Evolutionary conservation across 1,284 basidiomycete species (phyloP), one percentile per base, ranked within the genome.

Genomic region (Rhodotorula sp.): DNA sequence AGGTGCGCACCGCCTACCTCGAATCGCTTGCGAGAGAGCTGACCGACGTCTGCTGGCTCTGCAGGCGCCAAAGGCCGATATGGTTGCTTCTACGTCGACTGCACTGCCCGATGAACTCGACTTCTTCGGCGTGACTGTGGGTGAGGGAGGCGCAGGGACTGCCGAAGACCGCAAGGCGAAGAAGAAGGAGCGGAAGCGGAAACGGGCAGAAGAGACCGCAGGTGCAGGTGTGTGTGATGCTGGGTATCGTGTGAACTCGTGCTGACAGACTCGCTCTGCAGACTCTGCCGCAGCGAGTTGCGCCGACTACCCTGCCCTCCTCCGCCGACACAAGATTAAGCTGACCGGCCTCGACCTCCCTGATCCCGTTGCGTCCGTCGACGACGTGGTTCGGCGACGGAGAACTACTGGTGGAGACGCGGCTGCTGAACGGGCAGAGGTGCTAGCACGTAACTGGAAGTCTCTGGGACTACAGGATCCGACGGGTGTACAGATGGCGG

Each of bases 371-470:
- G 57, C 76, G 0, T 78, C 79, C 2, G 78, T 80, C 76, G 59
- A 70, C 10, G 79, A 79, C 52, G 75, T 81, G 29, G 70, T 76
- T 19, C 27, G 63, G 4, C 39, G 34, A 2, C 32, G 32, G 8
- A 13, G 39, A 0, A 13, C n/a, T 10, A 48, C 15, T 9, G 39
- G 29, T 19, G 15, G 27, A 8, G 39, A 3, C 69, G 76, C 49
- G 0, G 29, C 32, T 20, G 34, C 27, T 6, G 59, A 46, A 95
- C 94, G 83, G 92, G 93, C 47, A 91, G 19, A 94, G 76, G 93
- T 95, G 80, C 86, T 98, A 71, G 87, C 95, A 86, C 82, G 86
- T 60, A 92, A 94, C 67, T 94, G 99, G 81, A 87, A 85, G 68
- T 32, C 68, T 64, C 59, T 77, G 67, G 77, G 78, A 5, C 75